phyloP scores from a whole-genome alignment of 805 yeast species.

The Yarrowia bubula region DNA sequence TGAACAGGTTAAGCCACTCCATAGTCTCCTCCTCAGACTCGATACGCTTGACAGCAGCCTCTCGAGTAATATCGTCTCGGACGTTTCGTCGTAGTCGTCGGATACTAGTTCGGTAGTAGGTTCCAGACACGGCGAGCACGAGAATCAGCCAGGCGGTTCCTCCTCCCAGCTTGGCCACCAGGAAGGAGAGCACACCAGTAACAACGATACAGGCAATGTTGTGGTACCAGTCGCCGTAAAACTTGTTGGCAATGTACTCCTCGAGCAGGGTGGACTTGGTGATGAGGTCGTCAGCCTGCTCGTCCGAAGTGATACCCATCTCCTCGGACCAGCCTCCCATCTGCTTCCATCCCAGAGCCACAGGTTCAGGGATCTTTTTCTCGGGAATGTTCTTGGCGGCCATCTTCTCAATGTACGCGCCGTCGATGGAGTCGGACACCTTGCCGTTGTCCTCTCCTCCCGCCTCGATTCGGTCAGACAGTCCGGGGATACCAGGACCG shows the following conservation, averaged over 20 bases:
- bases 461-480: neutral
- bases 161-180: constrained; percentile 72
- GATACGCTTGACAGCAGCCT: constrained; percentile 71
- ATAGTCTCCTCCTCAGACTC: constrained; percentile 89
- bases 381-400: constrained; percentile 26
- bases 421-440: constrained; percentile 18
- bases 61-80: constrained; percentile 82
- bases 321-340: constrained; percentile 81
- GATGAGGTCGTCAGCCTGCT: constrained; percentile 69
- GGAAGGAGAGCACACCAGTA: constrained; percentile 72
- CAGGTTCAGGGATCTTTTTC: constrained; percentile 46
- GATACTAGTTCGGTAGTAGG: constrained; percentile 79
- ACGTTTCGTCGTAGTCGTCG: constrained; percentile 71
- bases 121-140: constrained; percentile 57
- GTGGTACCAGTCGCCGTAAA: constrained; percentile 97
- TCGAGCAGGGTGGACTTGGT: constrained; percentile 73
- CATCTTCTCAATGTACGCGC: constrained; percentile 24
- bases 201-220: constrained; percentile 67
- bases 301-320: constrained; percentile 56
- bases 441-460: constrained; percentile 10
- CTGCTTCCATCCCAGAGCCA: constrained; percentile 91
- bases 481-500: constrained; percentile 11
- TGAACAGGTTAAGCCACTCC: constrained; percentile 91
- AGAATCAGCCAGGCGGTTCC: constrained; percentile 80
- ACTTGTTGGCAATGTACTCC: constrained; percentile 65